phyloP scores from a whole-genome alignment of 768 basidiomycete species.

The Rhodotorula toruloides region DNA sequence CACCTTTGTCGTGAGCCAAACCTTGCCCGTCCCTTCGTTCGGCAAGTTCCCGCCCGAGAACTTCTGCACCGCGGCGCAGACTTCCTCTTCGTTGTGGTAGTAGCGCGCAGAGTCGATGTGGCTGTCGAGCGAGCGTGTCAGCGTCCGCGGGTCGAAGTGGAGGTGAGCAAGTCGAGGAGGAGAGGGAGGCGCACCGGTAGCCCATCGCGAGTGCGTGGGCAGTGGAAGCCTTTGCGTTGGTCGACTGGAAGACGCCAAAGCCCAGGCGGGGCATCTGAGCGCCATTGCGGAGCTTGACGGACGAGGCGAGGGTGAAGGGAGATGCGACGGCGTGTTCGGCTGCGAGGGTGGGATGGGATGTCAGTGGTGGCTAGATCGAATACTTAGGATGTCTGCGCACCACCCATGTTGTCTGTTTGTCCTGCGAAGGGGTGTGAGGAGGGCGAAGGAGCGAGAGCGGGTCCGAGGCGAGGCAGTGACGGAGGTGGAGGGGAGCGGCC shows the following conservation, averaged over 20 bases:
- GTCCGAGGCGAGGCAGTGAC: no score
- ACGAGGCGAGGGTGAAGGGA: conserved; percentile 3
- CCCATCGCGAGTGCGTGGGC: conserved; percentile 15
- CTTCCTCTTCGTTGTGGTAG: conserved; percentile 25
- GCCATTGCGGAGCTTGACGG: conserved; percentile 33
- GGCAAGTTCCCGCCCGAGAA: background rate
- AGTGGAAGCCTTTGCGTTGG: background rate
- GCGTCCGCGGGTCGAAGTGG: background rate
- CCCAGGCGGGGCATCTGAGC: conserved; percentile 45
- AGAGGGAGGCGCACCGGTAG: conserved; percentile 14
- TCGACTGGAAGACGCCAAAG: conserved; percentile 46
- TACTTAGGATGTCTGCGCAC: no score
- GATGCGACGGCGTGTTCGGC: conserved; percentile 17
- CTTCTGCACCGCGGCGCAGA: conserved; percentile 17
- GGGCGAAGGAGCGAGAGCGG: no score
- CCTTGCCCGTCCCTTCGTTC: conserved; percentile 5
- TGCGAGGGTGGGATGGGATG: no score
- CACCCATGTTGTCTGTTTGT: no score
- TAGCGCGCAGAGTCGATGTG: background rate
- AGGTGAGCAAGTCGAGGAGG: background rate
- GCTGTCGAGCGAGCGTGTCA: conserved; percentile 24
- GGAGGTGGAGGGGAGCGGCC: no score
- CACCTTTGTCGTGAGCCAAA: conserved; percentile 42
- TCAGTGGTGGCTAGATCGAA: no score
- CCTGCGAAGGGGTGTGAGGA: no score